Conservation (phyloP, 2,329 filamentous ascomycete genomes). For the Dryadomyces sulphureus region DNA sequence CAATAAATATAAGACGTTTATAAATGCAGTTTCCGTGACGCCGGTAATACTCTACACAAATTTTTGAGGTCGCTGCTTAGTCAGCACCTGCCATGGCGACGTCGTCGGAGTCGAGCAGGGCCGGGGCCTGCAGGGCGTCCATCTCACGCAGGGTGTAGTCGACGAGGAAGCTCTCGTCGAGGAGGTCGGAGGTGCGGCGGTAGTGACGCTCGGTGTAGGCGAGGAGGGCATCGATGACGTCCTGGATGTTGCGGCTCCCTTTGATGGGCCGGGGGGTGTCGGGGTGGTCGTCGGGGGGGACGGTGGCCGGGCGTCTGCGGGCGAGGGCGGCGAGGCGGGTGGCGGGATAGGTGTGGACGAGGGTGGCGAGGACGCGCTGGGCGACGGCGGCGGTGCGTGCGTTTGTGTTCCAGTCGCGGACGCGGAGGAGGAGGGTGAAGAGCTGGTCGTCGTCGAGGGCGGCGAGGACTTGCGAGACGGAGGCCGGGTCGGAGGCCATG, state of each 20-base stretch:
- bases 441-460: slow-evolving; percentile 72
- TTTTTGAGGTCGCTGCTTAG: neutral
- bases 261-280: slow-evolving; percentile 24
- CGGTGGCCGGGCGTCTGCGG: slow-evolving; percentile 22
- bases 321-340: slow-evolving; percentile 58
- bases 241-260: slow-evolving; percentile 46
- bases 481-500: slow-evolving; percentile 45
- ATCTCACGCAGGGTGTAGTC: slow-evolving; percentile 90
- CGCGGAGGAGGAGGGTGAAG: slow-evolving; percentile 62
- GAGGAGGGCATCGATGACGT: slow-evolving; percentile 73
- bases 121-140: slow-evolving; percentile 48
- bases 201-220: slow-evolving; percentile 93
- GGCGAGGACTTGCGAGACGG: slow-evolving; percentile 46
- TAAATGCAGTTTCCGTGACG: too few species aligned
- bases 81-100: slow-evolving; percentile 11
- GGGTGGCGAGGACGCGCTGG: slow-evolving; percentile 66
- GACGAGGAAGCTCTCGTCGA: slow-evolving; percentile 87
- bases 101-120: slow-evolving; percentile 8
- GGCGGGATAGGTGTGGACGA: slow-evolving; percentile 71
- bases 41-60: too few species aligned
- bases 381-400: slow-evolving; percentile 72
- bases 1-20: too few species aligned
- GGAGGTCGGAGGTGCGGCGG: slow-evolving; percentile 71
- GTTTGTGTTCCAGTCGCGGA: slow-evolving; percentile 97
- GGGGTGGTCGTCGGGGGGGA: slow-evolving; percentile 16